phyloP scores from a whole-genome alignment of 2,329 filamentous ascomycete genomes.

The Hymenotorrendiella dingleyae region DNA sequence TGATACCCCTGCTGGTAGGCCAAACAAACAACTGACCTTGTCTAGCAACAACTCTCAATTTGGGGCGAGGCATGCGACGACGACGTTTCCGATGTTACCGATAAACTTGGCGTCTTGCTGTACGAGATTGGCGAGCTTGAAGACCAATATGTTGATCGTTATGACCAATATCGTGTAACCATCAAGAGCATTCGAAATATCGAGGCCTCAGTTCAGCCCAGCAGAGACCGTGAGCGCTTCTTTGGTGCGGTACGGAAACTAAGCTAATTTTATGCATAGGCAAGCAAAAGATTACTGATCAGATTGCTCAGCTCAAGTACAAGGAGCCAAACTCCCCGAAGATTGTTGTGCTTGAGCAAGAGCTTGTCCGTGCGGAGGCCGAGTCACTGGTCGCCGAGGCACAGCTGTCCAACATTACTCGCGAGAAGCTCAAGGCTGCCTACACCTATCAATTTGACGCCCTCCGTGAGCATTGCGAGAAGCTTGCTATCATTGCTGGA shows the following conservation, averaged over 20 bases:
- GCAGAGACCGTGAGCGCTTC: slow-evolving; percentile 91
- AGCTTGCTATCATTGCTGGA: slow-evolving; percentile 94
- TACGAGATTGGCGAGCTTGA: slow-evolving; percentile 93
- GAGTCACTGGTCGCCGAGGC: slow-evolving; percentile 98
- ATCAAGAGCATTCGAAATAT: slow-evolving; percentile 99
- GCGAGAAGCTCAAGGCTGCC: slow-evolving; percentile 97
- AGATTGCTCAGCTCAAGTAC: slow-evolving; percentile 98
- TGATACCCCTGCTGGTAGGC: slow-evolving; percentile 22
- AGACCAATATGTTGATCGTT: slow-evolving; percentile 94
- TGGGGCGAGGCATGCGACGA: slow-evolving; percentile 97
- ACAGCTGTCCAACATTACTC: slow-evolving; percentile 97
- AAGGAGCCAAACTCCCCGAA: slow-evolving; percentile 98
- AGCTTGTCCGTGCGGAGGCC: slow-evolving; percentile 95
- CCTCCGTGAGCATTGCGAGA: slow-evolving; percentile 94
- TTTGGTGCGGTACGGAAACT: slow-evolving; percentile 10
- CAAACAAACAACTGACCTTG: slow-evolving; percentile 10
- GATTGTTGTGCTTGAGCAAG: slow-evolving; percentile 96
- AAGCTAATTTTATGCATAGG: slow-evolving; percentile 44
- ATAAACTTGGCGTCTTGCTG: slow-evolving; percentile 95
- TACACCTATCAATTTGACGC: slow-evolving; percentile 99
- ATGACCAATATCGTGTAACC: slow-evolving; percentile 97
- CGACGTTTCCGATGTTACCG: slow-evolving; percentile 96
- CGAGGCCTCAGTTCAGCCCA: slow-evolving; percentile 95
- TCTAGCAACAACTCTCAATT: slow-evolving; percentile 92
- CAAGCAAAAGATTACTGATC: slow-evolving; percentile 98